Percentiles rank a stretch among this genome's conserved stretches.
Conservation (phyloP, 2,329 filamentous ascomycete species). For the Chrysosporium keratinophilum region DNA sequence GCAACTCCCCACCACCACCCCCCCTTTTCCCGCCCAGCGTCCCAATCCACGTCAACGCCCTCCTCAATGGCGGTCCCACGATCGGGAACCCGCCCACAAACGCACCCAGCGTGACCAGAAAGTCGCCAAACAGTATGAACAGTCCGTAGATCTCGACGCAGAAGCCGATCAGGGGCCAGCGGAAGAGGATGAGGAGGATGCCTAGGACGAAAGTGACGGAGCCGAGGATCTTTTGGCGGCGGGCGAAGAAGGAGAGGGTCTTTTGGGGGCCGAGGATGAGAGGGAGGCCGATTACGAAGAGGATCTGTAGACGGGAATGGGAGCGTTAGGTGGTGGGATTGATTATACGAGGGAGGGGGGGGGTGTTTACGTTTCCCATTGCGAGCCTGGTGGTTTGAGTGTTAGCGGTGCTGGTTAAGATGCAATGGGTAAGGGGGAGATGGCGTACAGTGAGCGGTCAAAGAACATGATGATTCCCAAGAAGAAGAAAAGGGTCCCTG, state of each 20-base stretch:
- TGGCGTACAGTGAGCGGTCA: slow-evolving; percentile 77
- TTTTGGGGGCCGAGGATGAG: slow-evolving; percentile 90
- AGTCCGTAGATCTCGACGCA: slow-evolving; percentile 86
- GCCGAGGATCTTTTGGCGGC: slow-evolving; percentile 83
- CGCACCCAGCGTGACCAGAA: slow-evolving; percentile 80
- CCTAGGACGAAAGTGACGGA: slow-evolving; percentile 79
- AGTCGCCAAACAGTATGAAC: slow-evolving; percentile 87
- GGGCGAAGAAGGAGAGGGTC: slow-evolving; percentile 87
- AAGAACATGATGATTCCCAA: slow-evolving; percentile 95
- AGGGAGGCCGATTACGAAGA: slow-evolving; percentile 92
- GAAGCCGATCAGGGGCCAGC: slow-evolving; percentile 89
- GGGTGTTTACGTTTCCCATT: slow-evolving; percentile 75
- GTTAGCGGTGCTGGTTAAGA: slow-evolving; percentile 5
- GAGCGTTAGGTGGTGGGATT: no score
- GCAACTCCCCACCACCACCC: slow-evolving; percentile 13
- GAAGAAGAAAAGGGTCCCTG: slow-evolving; percentile 89
- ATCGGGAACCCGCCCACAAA: slow-evolving; percentile 79
- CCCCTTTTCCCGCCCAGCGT: slow-evolving; percentile 59
- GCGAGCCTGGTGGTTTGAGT: slow-evolving; percentile 56
- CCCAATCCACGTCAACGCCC: slow-evolving; percentile 57
- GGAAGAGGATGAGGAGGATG: slow-evolving; percentile 71
- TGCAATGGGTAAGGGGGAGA: slow-evolving; percentile 6
- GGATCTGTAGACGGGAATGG: slow-evolving; percentile 62
- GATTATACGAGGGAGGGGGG: slow-evolving; percentile 13
- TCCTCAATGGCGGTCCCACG: slow-evolving; percentile 74